Evolutionary conservation across 1,284 basidiomycete species (phyloP).

Genomic region (Apiotrichum montevideense): DNA sequence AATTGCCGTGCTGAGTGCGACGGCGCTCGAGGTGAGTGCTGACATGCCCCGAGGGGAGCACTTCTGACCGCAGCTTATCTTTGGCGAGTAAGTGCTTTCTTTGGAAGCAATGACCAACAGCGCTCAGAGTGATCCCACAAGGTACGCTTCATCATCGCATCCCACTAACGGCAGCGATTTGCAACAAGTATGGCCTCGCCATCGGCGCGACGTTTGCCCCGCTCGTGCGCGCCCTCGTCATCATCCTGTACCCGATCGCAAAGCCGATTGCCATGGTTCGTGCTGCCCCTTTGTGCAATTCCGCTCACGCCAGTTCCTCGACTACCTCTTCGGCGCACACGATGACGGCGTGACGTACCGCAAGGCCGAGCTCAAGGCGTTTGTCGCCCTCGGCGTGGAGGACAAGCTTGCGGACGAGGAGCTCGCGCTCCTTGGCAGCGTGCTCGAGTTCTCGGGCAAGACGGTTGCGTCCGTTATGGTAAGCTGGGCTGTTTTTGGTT

Average conservation of each 20-base stretch:
- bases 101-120: not conserved
- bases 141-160: constrained; percentile 17
- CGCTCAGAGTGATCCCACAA: constrained; percentile 38
- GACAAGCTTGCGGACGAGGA: constrained; percentile 76
- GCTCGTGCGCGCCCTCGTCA: constrained; percentile 46
- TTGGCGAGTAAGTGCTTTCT: constrained; percentile 17
- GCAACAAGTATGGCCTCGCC: constrained; percentile 50
- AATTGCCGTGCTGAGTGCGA: constrained; percentile 33
- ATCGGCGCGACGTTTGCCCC: constrained; percentile 51
- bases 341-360: constrained; percentile 65
- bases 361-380: constrained; percentile 83
- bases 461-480: constrained; percentile 71
- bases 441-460: constrained; percentile 75
- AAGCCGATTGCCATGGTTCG: constrained; percentile 44
- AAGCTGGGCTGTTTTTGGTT: constrained; percentile 1
- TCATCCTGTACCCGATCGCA: constrained; percentile 48
- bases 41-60: too few species aligned
- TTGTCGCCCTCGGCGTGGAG: constrained; percentile 63
- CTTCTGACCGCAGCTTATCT: constrained; percentile 12
- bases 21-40: constrained; percentile 24
- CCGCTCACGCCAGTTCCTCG: constrained; percentile 32
- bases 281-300: not conserved
- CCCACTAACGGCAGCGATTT: constrained; percentile 42
- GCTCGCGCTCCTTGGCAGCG: constrained; percentile 74
- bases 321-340: constrained; percentile 50